These are phyloP conservation scores for Auricularia sp. DNA, from an alignment of 768 basidiomycete species.

Conservation along the genomic window DNA sequence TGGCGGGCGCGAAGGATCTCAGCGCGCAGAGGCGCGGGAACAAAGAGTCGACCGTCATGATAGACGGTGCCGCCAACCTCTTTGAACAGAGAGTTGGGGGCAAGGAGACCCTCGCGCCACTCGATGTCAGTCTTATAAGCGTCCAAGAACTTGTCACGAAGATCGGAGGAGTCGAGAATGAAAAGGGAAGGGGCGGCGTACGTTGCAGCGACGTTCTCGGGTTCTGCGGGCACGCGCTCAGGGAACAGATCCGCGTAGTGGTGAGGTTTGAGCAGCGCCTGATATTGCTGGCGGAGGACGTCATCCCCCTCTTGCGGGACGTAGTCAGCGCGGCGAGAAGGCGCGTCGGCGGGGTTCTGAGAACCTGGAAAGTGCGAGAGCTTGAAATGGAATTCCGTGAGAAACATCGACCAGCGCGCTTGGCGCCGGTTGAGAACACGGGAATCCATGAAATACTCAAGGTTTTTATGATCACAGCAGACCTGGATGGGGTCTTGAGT, in stretches of 20 bases:
- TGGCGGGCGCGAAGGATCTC: conserved; percentile 26
- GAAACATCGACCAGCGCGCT: conserved; percentile 28
- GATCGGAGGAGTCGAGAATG: background rate
- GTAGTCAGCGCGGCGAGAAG: conserved; percentile 6
- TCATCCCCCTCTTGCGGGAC: conserved; percentile 4
- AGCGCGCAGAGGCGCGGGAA: conserved; percentile 19
- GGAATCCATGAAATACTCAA: too few species aligned
- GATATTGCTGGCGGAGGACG: conserved; percentile 8
- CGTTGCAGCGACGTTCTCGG: background rate
- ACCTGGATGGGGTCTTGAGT: conserved; percentile 13
- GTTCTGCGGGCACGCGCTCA: background rate
- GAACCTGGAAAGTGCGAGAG: background rate
- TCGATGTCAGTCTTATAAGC: too few species aligned
- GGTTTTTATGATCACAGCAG: conserved; percentile 26
- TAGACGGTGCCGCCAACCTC: background rate
- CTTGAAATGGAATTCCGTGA: conserved; percentile 27
- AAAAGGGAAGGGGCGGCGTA: background rate
- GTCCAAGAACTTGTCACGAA: background rate
- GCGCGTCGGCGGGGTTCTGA: conserved; percentile 5
- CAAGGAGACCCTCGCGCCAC: too few species aligned
- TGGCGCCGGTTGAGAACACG: too few species aligned
- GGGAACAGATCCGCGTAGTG: background rate
- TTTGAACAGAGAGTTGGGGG: background rate
- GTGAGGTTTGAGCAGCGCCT: background rate
- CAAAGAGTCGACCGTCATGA: conserved; percentile 18